Conservation (phyloP, 176 grass and related monocot species). For the Hsuehochloa calcarea region DNA sequence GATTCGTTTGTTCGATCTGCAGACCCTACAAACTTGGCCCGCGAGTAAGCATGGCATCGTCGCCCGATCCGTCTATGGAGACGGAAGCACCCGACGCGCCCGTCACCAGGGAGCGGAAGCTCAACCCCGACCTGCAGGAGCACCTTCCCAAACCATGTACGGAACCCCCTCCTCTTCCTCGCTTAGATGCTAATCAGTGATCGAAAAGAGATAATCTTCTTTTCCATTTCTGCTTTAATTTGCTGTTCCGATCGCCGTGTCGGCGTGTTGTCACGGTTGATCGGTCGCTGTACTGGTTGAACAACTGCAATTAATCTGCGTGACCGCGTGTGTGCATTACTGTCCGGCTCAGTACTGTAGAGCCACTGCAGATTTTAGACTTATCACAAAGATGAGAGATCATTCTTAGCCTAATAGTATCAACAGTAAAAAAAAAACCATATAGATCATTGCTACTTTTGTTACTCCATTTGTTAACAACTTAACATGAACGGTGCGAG, state of each 20-base stretch:
- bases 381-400: background rate
- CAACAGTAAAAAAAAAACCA: background rate
- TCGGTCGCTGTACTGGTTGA: background rate
- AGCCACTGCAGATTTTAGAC: background rate
- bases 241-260: background rate
- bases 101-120: conserved; percentile 47
- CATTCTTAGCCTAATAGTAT: background rate
- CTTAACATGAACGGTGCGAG: background rate
- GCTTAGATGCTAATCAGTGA: background rate
- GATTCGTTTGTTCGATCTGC: background rate
- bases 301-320: background rate
- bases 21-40: conserved; percentile 15
- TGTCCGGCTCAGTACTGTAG: no score
- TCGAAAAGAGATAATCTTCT: background rate
- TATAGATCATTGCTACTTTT: background rate
- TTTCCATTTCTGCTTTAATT: background rate
- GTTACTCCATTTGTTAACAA: background rate
- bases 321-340: background rate
- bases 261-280: background rate
- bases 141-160: conserved; percentile 60
- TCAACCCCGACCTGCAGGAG: conserved; percentile 55
- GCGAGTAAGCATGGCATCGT: conserved; percentile 23
- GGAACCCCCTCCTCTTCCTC: background rate
- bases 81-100: conserved; percentile 47
- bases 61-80: conserved; percentile 28